Percentiles rank a stretch among this genome's conserved stretches.
These are phyloP conservation scores for Mortierella sp. DNA, from an alignment of 371 early-diverging fungal genomes.

Conservation along the genomic window DNA sequence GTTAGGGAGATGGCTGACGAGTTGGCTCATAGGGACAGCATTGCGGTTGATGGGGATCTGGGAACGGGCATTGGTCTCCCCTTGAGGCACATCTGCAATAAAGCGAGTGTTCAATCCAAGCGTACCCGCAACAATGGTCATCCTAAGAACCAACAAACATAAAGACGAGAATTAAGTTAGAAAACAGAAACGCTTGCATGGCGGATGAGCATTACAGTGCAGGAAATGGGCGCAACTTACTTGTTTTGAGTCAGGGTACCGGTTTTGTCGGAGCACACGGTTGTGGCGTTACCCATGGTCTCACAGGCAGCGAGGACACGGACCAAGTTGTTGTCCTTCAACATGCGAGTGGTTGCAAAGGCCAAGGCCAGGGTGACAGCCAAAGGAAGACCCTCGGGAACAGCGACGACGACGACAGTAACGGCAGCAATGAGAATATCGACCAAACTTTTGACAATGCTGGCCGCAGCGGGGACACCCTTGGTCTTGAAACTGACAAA, in stretches of 20 bases:
- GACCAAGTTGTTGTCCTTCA: constrained; percentile 92
- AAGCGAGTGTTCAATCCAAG: constrained; percentile 62
- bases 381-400: constrained; percentile 86
- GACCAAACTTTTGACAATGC: constrained; percentile 65
- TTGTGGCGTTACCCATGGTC: constrained; percentile 95
- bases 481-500: constrained; percentile 63
- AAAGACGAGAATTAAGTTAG: neutral
- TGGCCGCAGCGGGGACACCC: constrained; percentile 57
- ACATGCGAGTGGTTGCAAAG: constrained; percentile 84
- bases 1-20: constrained; percentile 60
- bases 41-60: constrained; percentile 53
- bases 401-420: constrained; percentile 84
- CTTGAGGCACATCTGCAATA: constrained; percentile 44
- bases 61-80: constrained; percentile 39
- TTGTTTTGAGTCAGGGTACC: constrained; percentile 93
- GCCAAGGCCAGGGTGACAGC: constrained; percentile 85
- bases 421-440: constrained; percentile 78
- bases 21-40: constrained; percentile 61
- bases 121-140: constrained; percentile 88
- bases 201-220: neutral
- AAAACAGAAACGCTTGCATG: neutral
- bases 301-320: constrained; percentile 92
- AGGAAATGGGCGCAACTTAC: constrained; percentile 23
- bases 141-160: constrained; percentile 51
- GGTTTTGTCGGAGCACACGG: constrained; percentile 93